These are phyloP conservation scores for Eucalyptus sp. DNA, from an alignment of 345 rosid species.

Conservation along the genomic window DNA sequence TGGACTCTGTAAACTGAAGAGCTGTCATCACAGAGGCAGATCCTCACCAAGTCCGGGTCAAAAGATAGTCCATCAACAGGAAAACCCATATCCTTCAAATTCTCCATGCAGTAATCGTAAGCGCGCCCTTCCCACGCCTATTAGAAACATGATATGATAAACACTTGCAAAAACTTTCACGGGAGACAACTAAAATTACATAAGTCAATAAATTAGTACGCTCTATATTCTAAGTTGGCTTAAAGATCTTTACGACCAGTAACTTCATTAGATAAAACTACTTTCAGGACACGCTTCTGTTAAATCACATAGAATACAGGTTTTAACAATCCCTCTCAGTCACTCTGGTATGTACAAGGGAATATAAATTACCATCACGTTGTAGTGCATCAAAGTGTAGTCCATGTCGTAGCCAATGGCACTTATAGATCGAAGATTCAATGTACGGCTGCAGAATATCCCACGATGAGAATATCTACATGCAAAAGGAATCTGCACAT, in stretches of 20 bases:
- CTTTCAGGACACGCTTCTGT: background rate
- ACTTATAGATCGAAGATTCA: conserved; percentile 88
- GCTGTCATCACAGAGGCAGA: background rate
- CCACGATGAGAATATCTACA: conserved; percentile 79
- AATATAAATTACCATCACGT: conserved; percentile 45
- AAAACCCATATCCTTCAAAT: conserved; percentile 68
- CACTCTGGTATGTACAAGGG: too few species aligned
- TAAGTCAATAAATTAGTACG: background rate
- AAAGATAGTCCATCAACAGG: conserved; percentile 83
- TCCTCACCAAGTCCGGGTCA: conserved; percentile 65
- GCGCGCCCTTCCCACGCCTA: conserved; percentile 99
- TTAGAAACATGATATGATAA: background rate
- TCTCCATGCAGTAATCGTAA: conserved; percentile 88
- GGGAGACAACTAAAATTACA: background rate
- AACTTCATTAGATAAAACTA: background rate
- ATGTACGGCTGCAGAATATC: conserved; percentile 81
- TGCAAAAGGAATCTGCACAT: conserved; percentile 62
- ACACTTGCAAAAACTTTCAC: background rate
- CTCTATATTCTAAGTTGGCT: background rate
- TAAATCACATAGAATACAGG: background rate
- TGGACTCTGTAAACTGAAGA: background rate
- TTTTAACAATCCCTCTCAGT: too few species aligned
- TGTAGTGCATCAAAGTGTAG: conserved; percentile 88
- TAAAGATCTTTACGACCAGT: background rate
- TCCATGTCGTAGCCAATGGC: conserved; percentile 98